Conservation (phyloP, 345 rosid genomes). For the Hypericum perforatum region DNA sequence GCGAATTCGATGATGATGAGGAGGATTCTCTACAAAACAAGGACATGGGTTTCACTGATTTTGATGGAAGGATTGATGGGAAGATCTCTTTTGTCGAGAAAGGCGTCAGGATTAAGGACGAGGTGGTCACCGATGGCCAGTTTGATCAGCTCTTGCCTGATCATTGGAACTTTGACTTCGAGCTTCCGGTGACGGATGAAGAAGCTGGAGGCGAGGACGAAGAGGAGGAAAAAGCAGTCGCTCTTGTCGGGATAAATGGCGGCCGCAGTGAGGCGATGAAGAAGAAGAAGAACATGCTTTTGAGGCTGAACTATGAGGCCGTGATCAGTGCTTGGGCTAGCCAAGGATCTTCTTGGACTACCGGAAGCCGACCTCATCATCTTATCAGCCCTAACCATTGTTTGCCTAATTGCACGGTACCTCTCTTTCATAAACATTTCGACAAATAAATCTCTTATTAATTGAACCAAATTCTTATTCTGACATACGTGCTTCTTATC, state of each 20-base stretch:
- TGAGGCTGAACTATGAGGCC: slow-evolving; percentile 63
- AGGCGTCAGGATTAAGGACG: no score
- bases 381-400: slow-evolving; percentile 30
- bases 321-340: slow-evolving; percentile 65
- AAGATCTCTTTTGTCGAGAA: no score
- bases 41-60: slow-evolving; percentile 12
- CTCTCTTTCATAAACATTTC: neutral
- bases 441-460: no score
- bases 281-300: slow-evolving; percentile 35
- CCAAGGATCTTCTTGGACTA: slow-evolving; percentile 69
- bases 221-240: no score
- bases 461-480: no score
- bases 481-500: no score
- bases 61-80: slow-evolving; percentile 11
- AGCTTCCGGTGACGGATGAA: no score
- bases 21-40: slow-evolving; percentile 21
- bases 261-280: slow-evolving; percentile 3
- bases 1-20: slow-evolving; percentile 17
- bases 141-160: no score
- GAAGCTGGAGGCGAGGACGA: no score
- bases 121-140: no score
- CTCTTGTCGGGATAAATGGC: no score
- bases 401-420: slow-evolving; percentile 53
- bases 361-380: slow-evolving; percentile 47
- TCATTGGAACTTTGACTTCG: no score